Conservation (phyloP, 1,139 yeast genomes). For the Yarrowia galli region DNA sequence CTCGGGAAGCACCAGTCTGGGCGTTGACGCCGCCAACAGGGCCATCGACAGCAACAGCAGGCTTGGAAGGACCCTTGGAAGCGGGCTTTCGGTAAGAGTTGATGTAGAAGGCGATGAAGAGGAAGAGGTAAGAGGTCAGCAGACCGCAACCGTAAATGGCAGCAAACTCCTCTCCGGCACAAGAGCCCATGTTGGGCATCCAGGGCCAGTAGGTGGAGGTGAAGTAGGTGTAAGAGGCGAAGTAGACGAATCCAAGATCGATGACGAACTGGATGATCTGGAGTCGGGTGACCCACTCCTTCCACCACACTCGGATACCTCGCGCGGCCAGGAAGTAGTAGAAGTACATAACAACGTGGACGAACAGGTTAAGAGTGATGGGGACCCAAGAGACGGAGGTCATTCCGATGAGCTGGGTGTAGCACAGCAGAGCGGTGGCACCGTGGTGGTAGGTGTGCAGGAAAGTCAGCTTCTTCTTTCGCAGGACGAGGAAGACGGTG, state of each 20-base stretch:
- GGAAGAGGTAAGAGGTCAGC: slow-evolving; percentile 84
- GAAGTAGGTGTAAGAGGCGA: slow-evolving; percentile 75
- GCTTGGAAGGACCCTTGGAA: slow-evolving; percentile 33
- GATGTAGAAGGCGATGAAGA: slow-evolving; percentile 93
- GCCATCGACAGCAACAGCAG: slow-evolving; percentile 37
- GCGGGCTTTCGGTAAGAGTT: slow-evolving; percentile 69
- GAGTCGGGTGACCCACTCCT: slow-evolving; percentile 97
- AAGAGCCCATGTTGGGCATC: slow-evolving; percentile 84
- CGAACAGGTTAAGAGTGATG: slow-evolving; percentile 84
- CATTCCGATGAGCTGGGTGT: slow-evolving; percentile 87
- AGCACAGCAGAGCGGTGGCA: slow-evolving; percentile 94
- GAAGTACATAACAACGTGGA: slow-evolving; percentile 98
- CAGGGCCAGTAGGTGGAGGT: slow-evolving; percentile 54
- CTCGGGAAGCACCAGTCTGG: slow-evolving; percentile 38
- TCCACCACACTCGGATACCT: slow-evolving; percentile 99
- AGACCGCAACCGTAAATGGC: slow-evolving; percentile 90
- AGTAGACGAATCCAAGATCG: slow-evolving; percentile 88
- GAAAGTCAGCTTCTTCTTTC: slow-evolving; percentile 84
- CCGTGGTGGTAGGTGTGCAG: slow-evolving; percentile 98
- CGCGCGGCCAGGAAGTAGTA: slow-evolving; percentile 94
- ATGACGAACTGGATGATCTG: slow-evolving; percentile 93
- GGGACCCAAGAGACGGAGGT: slow-evolving; percentile 97
- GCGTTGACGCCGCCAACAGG: slow-evolving; percentile 38
- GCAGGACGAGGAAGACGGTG: slow-evolving; percentile 88
- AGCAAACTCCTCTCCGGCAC: slow-evolving; percentile 92